Conservation (phyloP, 306 rosid species). For the Carpinus fangiana region DNA sequence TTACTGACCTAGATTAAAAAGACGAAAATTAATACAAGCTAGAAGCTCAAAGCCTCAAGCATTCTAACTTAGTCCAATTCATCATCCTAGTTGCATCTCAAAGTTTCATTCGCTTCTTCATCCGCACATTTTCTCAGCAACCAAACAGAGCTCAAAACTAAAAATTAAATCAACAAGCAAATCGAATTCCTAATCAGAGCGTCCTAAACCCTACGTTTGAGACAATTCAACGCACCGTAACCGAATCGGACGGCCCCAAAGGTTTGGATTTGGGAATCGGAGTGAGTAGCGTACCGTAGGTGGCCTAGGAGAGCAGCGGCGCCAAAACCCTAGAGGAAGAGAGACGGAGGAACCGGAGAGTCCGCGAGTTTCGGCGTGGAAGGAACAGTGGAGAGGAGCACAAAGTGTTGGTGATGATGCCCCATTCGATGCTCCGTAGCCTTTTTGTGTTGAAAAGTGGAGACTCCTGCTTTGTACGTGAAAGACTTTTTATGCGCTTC, state of each 20-base stretch:
- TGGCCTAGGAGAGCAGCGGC: constrained; percentile 22
- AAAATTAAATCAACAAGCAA: constrained; percentile 4
- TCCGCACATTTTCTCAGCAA: constrained; percentile 29
- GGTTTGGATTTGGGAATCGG: constrained; percentile 23
- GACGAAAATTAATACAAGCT: constrained; percentile 14
- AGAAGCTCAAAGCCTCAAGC: constrained; percentile 15
- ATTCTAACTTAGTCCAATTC: background rate
- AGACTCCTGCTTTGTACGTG: constrained; percentile 29
- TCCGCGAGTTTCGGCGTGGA: constrained; percentile 48
- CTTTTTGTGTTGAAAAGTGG: constrained; percentile 30
- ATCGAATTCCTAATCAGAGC: background rate
- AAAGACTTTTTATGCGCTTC: constrained; percentile 6
- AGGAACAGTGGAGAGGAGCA: constrained; percentile 48
- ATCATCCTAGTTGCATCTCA: background rate
- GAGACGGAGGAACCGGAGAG: constrained; percentile 17
- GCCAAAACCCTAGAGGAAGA: constrained; percentile 35
- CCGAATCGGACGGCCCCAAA: constrained; percentile 24
- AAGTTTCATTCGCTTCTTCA: constrained; percentile 21
- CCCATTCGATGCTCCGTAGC: constrained; percentile 25
- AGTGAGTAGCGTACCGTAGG: constrained; percentile 19
- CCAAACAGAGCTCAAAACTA: constrained; percentile 24
- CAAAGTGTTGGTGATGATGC: constrained; percentile 37
- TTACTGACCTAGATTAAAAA: background rate
- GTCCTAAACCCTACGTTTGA: constrained; percentile 29
- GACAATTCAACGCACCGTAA: background rate